Evolutionary conservation across 2,329 filamentous ascomycete species (phyloP), one percentile per base, ranked within the genome.

Genomic region (Parastagonospora nodorum): DNA sequence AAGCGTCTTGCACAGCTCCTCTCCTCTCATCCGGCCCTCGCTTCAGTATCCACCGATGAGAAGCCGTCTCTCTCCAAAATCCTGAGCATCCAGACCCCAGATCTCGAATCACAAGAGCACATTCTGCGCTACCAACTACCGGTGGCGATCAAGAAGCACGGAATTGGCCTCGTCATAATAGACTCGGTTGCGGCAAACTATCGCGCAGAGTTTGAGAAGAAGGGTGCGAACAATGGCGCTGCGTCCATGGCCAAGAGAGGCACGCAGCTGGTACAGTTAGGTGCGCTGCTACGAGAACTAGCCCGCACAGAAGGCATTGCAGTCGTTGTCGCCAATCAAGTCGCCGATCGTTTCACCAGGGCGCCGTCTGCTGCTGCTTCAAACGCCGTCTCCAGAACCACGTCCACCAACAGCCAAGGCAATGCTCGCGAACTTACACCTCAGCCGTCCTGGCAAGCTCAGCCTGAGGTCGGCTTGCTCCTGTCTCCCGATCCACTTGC

Each of bases 121-220:
- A 96, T 99, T 67, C 80, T 97, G 24, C 87, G 86, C 58, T 97
- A 90, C 74, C 94, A 99, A 73, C 86, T 97, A 5, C 94, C 94
- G 1, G 88, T 96, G 14, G 87, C 92, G 27, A 85, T 96, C 15
- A 78, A 83, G 58, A 84, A 89, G 40, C 86, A 90, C 72, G 82
- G 87, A 54, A 80, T 96, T 45, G 91, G 93, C 2, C 82, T 99
- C 1, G 76, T 99, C 1, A 82, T 97, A 11, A 77, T 99, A 29
- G 94, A 99, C 76, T 96, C 90, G 5, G 88, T 99, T 27, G 92
- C 94, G 0, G 92, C 94, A 52, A 99, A 99, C 75, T 99, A 94
- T 74, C 88, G 94, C 57, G 92, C 90, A 42, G 93, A 97, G 72
- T 94, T 92, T 64, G 88, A 92, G 61, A 82, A 85, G 48, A 74